Base-by-base conservation (phyloP, 2,329 filamentous ascomycete species). In the Paracoccidioides lutzii region DNA sequence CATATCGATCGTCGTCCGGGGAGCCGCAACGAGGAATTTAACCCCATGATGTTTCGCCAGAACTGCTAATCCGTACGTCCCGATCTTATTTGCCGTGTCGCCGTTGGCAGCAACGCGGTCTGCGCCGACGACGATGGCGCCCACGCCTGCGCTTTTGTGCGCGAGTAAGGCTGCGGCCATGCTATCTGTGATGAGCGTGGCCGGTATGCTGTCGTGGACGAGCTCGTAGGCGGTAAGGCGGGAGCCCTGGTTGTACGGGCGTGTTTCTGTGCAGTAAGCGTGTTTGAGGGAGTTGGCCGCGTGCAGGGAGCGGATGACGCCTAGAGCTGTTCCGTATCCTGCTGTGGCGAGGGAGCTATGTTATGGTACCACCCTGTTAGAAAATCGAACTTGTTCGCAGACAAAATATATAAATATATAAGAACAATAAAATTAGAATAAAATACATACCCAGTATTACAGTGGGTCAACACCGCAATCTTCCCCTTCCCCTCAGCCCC, bases 11-110 rank as follows among this genome's bases (percentile, higher is more conserved):
- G 89, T 95, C 1, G 93, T 98, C 5, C 90, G 87, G 0, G 93
- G 93, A 0, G 93, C 93, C 0, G 93, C 93, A 35, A 98, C 90
- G 8, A 98, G 79, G 68, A 98, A 98, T 70, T 91, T 95, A 65
- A 97, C 80, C 15, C 88, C 87, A 65, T 98, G 93, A 65, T 90
- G 78, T 61, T 80, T 84, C 28, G 93, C 93, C 35, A 95, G 78
- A n/a, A 97, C 90, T 3, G 93, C 90, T 3, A 98, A 79, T 55
- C 85, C 81, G 69, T 98, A 97, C 0, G 93, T 98, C 53, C 93
- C 93, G 59, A 98, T 94, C 76, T 98, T 98, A 76, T 98, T 98
- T 55, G 93, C 93, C 0, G 93, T 97, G 73, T 98, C 93, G 35
- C 93, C 93, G 65, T 98, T 98, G 52, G 90, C 87, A 37, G 91